A percentile compares a stretch with the other conserved stretches of the same genome.
Evolutionary conservation across 305 asterid species (phyloP).

Genomic region (Fraxinus nigra): DNA sequence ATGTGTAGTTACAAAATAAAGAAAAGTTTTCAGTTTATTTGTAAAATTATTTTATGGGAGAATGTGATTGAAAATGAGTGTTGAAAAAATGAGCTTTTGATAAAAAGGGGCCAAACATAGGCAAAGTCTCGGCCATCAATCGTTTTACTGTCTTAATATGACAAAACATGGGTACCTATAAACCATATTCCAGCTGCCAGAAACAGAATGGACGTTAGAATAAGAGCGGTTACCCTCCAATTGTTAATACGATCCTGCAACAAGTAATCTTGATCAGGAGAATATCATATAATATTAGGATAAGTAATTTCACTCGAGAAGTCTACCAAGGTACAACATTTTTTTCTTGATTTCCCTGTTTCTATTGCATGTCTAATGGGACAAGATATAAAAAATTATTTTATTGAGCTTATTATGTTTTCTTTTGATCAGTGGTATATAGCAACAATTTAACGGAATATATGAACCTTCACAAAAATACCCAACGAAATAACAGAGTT

Average conservation of each 20-base stretch:
- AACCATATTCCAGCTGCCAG: conserved; percentile 80
- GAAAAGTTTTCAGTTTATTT: too few species aligned
- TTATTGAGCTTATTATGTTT: not conserved
- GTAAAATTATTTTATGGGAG: too few species aligned
- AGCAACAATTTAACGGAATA: not conserved
- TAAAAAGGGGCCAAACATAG: too few species aligned
- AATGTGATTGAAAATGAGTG: too few species aligned
- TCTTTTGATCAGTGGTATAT: not conserved
- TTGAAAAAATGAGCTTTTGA: too few species aligned
- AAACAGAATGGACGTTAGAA: conserved; percentile 68
- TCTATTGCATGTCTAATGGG: not conserved
- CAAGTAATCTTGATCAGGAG: not conserved
- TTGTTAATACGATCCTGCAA: conserved; percentile 74
- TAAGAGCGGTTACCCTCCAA: conserved; percentile 82
- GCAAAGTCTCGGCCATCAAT: not conserved
- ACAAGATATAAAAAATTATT: not conserved
- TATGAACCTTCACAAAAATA: not conserved
- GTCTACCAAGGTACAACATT: not conserved
- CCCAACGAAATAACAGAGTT: not conserved
- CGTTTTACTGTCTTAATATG: not conserved
- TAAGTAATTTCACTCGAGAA: not conserved
- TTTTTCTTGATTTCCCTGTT: not conserved
- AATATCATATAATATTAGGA: not conserved
- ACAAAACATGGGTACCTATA: conserved; percentile 40
- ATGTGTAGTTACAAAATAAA: too few species aligned